Evolutionary conservation across 1,284 basidiomycete genomes (phyloP).

Genomic region (Sanghuangporus baumii): DNA sequence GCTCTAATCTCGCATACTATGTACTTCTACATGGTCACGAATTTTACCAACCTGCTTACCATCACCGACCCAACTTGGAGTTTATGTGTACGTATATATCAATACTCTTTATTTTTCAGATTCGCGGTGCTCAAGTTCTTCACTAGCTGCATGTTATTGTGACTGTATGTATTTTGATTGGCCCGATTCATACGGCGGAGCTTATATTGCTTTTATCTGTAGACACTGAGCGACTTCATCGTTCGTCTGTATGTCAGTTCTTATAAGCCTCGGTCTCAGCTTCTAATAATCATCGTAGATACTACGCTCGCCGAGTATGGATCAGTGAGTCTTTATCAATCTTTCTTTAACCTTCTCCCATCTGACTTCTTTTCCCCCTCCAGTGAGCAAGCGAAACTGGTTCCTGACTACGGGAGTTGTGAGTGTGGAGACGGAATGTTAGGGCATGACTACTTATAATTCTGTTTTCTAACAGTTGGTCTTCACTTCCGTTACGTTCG

Average conservation of each 20-base stretch:
- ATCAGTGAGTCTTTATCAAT: neutral
- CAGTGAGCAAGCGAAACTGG: slow-evolving; percentile 13
- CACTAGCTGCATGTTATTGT: neutral
- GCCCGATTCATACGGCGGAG: neutral
- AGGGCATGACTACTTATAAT: neutral
- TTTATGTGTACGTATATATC: slow-evolving; percentile 2
- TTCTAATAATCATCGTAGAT: neutral
- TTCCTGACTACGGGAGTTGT: slow-evolving; percentile 5
- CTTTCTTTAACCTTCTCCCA: neutral
- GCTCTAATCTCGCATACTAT: slow-evolving; percentile 12
- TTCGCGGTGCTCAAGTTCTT: neutral
- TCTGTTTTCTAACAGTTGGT: neutral
- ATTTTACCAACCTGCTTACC: slow-evolving; percentile 39
- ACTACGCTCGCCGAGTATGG: slow-evolving; percentile 8
- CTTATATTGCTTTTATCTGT: neutral
- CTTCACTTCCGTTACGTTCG: slow-evolving; percentile 6
- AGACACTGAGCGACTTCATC: neutral
- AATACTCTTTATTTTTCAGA: neutral
- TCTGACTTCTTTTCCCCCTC: too few species aligned
- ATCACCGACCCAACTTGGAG: slow-evolving; percentile 39
- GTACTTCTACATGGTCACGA: slow-evolving; percentile 47
- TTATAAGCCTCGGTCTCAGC: neutral
- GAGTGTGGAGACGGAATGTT: neutral
- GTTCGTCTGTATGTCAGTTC: slow-evolving; percentile 1
- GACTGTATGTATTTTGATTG: neutral